phyloP scores from a whole-genome alignment of 768 basidiomycete genomes.

The Mrakia gelida region DNA sequence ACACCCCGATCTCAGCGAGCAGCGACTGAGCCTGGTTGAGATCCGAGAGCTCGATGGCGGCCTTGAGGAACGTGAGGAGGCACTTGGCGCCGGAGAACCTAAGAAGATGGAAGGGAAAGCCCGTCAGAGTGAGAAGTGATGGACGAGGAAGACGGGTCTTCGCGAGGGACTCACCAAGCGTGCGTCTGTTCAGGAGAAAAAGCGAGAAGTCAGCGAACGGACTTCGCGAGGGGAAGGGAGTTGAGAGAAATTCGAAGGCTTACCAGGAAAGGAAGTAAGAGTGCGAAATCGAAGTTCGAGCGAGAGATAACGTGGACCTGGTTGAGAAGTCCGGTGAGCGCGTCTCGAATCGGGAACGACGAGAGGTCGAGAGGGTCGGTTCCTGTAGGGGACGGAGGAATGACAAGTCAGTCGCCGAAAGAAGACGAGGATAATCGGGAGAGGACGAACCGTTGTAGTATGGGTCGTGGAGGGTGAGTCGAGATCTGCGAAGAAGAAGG shows the following conservation, averaged over 20 bases:
- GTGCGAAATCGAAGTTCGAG: not conserved
- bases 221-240: not conserved
- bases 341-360: not conserved
- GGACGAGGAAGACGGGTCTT: not conserved
- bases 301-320: not conserved
- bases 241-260: not conserved
- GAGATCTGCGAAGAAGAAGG: not conserved
- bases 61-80: not conserved
- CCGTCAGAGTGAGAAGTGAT: not conserved
- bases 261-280: not conserved
- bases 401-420: not conserved
- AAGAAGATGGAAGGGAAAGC: not conserved
- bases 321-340: not conserved
- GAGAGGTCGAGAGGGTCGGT: not conserved
- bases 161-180: not conserved
- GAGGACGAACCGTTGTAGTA: not conserved
- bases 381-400: not conserved
- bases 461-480: not conserved
- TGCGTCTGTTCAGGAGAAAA: not conserved
- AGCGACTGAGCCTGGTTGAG: not conserved
- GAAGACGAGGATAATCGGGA: not conserved
- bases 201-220: not conserved
- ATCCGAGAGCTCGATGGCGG: slow-evolving; percentile 1
- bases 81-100: not conserved
- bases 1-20: not conserved